Conservation (phyloP, 2,329 filamentous ascomycete genomes). For the Trichoderma lentiforme region DNA sequence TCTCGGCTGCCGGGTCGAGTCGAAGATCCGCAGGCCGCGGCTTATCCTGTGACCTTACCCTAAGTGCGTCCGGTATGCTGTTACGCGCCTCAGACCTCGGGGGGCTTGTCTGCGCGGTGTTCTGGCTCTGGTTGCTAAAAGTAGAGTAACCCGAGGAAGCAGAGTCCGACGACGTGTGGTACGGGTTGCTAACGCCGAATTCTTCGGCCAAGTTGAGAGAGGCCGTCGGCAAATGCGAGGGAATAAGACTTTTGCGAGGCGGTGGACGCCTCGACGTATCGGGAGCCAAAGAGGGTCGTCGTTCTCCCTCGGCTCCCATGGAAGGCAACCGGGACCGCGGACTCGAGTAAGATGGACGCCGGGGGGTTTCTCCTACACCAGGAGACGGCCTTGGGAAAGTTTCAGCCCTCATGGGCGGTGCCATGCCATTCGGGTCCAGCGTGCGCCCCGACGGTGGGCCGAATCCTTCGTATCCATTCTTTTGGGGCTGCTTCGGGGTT, state of each 20-base stretch:
- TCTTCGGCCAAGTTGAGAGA: slow-evolving; percentile 57
- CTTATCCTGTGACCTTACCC: slow-evolving; percentile 49
- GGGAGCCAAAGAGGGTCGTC: slow-evolving; percentile 40
- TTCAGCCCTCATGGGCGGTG: slow-evolving; percentile 45
- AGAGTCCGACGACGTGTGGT: slow-evolving; percentile 62
- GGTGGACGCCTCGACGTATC: slow-evolving; percentile 53
- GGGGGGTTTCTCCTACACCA: slow-evolving; percentile 34
- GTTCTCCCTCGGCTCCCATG: slow-evolving; percentile 23
- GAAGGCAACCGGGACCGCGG: slow-evolving; percentile 33
- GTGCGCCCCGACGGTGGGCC: slow-evolving; percentile 44
- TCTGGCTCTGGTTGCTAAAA: slow-evolving; percentile 54
- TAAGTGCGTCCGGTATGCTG: slow-evolving; percentile 42
- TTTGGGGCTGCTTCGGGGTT: slow-evolving; percentile 42
- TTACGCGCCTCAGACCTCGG: slow-evolving; percentile 33
- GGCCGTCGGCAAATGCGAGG: slow-evolving; percentile 34
- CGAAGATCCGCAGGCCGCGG: slow-evolving; percentile 30
- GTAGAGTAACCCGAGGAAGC: slow-evolving; percentile 63
- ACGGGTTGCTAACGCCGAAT: slow-evolving; percentile 60
- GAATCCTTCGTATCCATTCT: slow-evolving; percentile 58
- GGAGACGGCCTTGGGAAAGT: slow-evolving; percentile 49
- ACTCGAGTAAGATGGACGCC: slow-evolving; percentile 48
- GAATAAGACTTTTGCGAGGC: slow-evolving; percentile 48
- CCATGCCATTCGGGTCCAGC: slow-evolving; percentile 37
- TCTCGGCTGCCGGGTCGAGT: slow-evolving; percentile 34
- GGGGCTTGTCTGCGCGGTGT: slow-evolving; percentile 56